phyloP scores from a whole-genome alignment of 2,329 filamentous ascomycete genomes.

The Orbilia oligospora region DNA sequence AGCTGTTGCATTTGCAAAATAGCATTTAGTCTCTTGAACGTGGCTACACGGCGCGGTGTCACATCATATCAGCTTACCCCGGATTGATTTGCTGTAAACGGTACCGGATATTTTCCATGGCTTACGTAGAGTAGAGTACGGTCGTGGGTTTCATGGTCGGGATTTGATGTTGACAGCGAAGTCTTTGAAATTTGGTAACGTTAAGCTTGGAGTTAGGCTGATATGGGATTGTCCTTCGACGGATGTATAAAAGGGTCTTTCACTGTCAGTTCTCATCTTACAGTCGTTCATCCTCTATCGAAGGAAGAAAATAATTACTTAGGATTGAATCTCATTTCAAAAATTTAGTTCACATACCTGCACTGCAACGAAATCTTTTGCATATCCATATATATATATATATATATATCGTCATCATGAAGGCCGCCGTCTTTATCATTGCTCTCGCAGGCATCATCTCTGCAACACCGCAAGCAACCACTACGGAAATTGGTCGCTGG shows the following conservation, averaged over 20 bases:
- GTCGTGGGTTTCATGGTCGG: neutral
- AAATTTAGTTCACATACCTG: no score
- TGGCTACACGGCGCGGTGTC: slow-evolving; percentile 16
- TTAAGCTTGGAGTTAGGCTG: slow-evolving; percentile 3
- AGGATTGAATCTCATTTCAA: no score
- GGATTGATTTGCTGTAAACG: neutral
- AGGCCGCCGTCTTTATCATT: slow-evolving; percentile 2
- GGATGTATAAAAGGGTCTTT: neutral
- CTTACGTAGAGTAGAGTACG: neutral
- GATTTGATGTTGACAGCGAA: neutral
- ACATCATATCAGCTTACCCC: slow-evolving; percentile 25
- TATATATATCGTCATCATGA: slow-evolving; percentile 10
- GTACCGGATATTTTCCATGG: slow-evolving; percentile 2
- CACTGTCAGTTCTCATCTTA: neutral
- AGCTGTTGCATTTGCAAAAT: neutral
- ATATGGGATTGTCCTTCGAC: neutral
- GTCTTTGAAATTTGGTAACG: neutral
- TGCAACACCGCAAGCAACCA: slow-evolving; percentile 31
- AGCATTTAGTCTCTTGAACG: neutral
- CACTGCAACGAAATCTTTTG: neutral
- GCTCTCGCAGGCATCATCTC: slow-evolving; percentile 28
- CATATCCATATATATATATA: no score
- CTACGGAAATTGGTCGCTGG: slow-evolving; percentile 30
- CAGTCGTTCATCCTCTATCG: neutral
- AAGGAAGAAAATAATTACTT: no score